A percentile compares a stretch with the other conserved stretches of the same genome.
Conservation (phyloP, 2,329 filamentous ascomycete genomes). For the Trichoderma asperellum region DNA sequence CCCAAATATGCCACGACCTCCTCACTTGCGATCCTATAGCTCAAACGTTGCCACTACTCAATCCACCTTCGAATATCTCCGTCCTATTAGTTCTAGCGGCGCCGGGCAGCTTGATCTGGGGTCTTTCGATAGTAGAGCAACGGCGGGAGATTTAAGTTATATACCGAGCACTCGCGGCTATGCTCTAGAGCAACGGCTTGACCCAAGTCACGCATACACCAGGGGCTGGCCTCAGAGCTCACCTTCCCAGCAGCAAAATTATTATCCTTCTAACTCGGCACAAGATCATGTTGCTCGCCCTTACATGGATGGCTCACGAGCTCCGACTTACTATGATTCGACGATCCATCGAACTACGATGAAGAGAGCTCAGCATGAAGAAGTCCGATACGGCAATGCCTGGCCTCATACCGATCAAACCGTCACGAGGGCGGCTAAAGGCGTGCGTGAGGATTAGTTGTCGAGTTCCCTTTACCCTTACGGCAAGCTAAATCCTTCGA, state of each 20-base stretch:
- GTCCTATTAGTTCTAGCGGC: constrained; percentile 33
- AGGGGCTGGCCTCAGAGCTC: neutral
- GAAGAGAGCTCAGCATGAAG: neutral
- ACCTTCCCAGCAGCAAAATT: constrained; percentile 6
- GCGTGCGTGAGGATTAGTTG: constrained; percentile 1
- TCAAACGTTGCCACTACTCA: constrained; percentile 32
- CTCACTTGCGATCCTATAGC: constrained; percentile 36
- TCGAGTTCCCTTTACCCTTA: constrained; percentile 33
- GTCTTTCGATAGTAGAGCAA: constrained; percentile 14
- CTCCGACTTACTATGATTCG: neutral
- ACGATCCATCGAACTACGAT: neutral
- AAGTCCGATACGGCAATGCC: neutral
- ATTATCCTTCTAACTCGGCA: neutral
- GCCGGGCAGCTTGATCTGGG: constrained; percentile 8
- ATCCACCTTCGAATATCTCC: constrained; percentile 19
- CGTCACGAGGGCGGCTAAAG: neutral
- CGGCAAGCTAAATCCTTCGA: neutral
- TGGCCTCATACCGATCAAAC: neutral
- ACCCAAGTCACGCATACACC: constrained; percentile 1
- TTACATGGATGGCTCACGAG: constrained; percentile 19
- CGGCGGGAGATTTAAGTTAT: neutral
- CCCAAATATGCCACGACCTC: constrained; percentile 26
- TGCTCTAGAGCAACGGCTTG: constrained; percentile 1
- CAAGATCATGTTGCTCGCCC: constrained; percentile 17
- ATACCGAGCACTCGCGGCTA: constrained; percentile 17